A percentile compares a stretch with the other conserved stretches of the same genome.
Evolutionary conservation across 441 rosid genomes (phyloP).

Genomic region (Arabidopsis hybrid): DNA sequence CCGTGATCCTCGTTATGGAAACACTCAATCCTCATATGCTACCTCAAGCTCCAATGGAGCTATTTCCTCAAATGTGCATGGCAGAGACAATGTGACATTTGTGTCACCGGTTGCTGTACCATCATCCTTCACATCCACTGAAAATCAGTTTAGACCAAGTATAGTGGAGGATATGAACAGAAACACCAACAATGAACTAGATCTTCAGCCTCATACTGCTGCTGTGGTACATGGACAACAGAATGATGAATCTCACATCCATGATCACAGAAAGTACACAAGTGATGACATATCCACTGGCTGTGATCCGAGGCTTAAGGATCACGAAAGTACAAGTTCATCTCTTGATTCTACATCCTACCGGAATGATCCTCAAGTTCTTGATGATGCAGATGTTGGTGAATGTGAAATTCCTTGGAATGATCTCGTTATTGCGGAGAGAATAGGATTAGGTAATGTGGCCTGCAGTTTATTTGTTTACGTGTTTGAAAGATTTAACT

Average conservation of each 20-base stretch:
- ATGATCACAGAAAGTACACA: constrained; percentile 57
- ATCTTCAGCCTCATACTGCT: constrained; percentile 47
- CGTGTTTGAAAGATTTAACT: constrained; percentile 31
- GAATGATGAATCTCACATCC: constrained; percentile 55
- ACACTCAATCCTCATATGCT: constrained; percentile 58
- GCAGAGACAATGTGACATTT: constrained; percentile 50
- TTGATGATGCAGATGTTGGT: constrained; percentile 93
- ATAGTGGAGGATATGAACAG: constrained; percentile 49
- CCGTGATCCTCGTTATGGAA: constrained; percentile 70
- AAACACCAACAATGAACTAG: constrained; percentile 45
- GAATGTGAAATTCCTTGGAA: constrained; percentile 99
- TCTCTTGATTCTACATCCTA: constrained; percentile 61
- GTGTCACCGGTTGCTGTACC: constrained; percentile 47
- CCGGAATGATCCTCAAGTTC: constrained; percentile 61
- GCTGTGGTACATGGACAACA: constrained; percentile 47
- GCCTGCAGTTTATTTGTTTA: constrained; percentile 24
- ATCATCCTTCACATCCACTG: constrained; percentile 50
- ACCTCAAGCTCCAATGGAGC: constrained; percentile 58
- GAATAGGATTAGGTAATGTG: constrained; percentile 96
- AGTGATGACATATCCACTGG: constrained; percentile 64
- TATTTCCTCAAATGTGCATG: constrained; percentile 48
- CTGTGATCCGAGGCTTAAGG: constrained; percentile 61
- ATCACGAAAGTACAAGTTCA: constrained; percentile 72
- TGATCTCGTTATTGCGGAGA: constrained; percentile 91
- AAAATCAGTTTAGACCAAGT: constrained; percentile 49